Conservation (phyloP, 768 basidiomycete genomes). For the Amylocystis lapponica region DNA sequence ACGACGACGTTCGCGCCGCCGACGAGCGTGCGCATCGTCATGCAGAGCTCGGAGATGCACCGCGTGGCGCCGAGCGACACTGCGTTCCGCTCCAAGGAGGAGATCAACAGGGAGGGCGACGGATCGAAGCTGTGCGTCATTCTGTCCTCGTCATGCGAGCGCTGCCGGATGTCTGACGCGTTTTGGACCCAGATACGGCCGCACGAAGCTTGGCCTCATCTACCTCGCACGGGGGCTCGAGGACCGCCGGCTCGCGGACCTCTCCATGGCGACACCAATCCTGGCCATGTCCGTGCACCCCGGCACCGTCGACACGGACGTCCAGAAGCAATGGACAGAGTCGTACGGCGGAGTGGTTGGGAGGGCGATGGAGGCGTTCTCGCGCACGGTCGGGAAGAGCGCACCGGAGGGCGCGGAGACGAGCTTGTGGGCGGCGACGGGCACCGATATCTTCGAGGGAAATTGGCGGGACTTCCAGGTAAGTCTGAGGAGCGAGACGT, state of each 20-base stretch:
- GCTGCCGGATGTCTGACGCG: too few relatives aligned
- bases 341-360: constrained; percentile 19
- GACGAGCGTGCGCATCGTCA: constrained; percentile 20
- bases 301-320: constrained; percentile 22
- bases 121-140: constrained; percentile 16
- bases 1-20: constrained; percentile 16
- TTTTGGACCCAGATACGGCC: constrained; percentile 15
- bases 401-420: constrained; percentile 23
- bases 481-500: not conserved
- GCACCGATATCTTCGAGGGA: constrained; percentile 17
- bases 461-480: constrained; percentile 24
- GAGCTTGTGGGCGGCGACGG: constrained; percentile 22
- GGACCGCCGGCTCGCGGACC: constrained; percentile 14
- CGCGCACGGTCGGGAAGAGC: constrained; percentile 16
- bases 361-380: constrained; percentile 12
- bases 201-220: constrained; percentile 21
- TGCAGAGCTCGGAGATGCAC: constrained; percentile 24
- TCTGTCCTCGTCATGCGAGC: not conserved
- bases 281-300: constrained; percentile 23
- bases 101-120: constrained; percentile 19
- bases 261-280: constrained; percentile 11
- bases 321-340: constrained; percentile 18
- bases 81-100: constrained; percentile 18
- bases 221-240: constrained; percentile 14
- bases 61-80: constrained; percentile 12